Conservation (phyloP, 768 basidiomycete species). For the Boletellus ananas region DNA sequence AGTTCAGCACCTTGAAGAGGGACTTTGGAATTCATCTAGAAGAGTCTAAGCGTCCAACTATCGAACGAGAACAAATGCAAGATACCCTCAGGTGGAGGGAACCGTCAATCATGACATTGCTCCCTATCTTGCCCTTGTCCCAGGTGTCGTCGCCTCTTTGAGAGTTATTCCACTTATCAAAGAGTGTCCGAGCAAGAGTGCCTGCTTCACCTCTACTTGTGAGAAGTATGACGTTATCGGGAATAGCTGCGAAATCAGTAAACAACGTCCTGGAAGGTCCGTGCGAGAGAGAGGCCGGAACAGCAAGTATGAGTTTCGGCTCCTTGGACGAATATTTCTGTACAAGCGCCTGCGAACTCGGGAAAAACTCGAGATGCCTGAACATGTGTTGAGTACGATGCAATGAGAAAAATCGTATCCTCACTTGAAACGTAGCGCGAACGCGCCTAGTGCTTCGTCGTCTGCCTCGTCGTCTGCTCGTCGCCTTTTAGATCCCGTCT, state of each 20-base stretch:
- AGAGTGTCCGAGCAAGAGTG: slow-evolving; percentile 74
- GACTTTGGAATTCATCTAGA: slow-evolving; percentile 83
- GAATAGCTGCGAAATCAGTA: slow-evolving; percentile 75
- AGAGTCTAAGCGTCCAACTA: slow-evolving; percentile 3
- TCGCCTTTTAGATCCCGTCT: slow-evolving; percentile 49
- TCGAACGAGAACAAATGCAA: neutral
- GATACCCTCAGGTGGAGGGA: slow-evolving; percentile 61
- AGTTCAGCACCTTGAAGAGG: slow-evolving; percentile 87
- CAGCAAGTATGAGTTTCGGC: slow-evolving; percentile 91
- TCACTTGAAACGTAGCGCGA: slow-evolving; percentile 85
- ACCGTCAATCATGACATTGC: slow-evolving; percentile 78
- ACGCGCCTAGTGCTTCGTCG: slow-evolving; percentile 80
- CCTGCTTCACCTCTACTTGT: slow-evolving; percentile 77
- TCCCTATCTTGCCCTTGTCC: slow-evolving; percentile 88
- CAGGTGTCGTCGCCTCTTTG: slow-evolving; percentile 82
- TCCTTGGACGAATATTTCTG: slow-evolving; percentile 81
- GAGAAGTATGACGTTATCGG: slow-evolving; percentile 84
- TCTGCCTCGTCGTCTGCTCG: slow-evolving; percentile 68
- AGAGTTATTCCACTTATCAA: slow-evolving; percentile 79
- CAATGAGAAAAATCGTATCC: slow-evolving; percentile 19
- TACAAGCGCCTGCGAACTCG: slow-evolving; percentile 73
- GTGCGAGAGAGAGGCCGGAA: slow-evolving; percentile 89
- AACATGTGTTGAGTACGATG: slow-evolving; percentile 1
- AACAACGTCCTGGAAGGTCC: slow-evolving; percentile 88
- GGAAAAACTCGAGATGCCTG: slow-evolving; percentile 91